Conservation (phyloP, 1,284 basidiomycete genomes). For the Cutaneotrichosporon sp. region DNA sequence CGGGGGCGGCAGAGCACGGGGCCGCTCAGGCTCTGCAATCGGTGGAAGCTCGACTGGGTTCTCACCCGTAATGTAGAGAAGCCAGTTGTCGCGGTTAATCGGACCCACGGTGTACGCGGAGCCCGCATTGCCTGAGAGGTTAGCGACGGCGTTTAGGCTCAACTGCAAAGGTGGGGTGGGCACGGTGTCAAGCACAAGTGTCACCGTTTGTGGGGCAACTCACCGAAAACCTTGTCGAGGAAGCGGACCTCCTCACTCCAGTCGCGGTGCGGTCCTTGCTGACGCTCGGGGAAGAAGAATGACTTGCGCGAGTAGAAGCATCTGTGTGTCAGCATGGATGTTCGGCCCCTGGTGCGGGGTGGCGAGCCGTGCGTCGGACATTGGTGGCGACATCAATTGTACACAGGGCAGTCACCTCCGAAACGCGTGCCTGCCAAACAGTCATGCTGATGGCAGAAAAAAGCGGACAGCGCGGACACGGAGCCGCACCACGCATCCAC, state of each 20-base stretch:
- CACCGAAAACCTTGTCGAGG: slow-evolving; percentile 67
- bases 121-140: slow-evolving; percentile 55
- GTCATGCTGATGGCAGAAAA: no score
- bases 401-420: not conserved
- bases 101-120: slow-evolving; percentile 96
- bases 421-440: no score
- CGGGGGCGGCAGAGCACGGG: slow-evolving; percentile 7
- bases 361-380: not conserved
- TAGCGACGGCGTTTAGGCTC: no score
- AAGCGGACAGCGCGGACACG: no score
- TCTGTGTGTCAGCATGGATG: slow-evolving; percentile 14
- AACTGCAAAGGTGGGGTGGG: no score
- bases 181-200: no score
- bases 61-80: slow-evolving; percentile 82
- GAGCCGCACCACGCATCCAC: no score
- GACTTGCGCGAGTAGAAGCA: slow-evolving; percentile 97
- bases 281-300: slow-evolving; percentile 99
- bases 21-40: not conserved
- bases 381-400: not conserved
- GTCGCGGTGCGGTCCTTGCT: slow-evolving; percentile 86
- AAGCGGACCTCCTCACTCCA: slow-evolving; percentile 92
- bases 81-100: slow-evolving; percentile 98
- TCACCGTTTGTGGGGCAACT: slow-evolving; percentile 16
- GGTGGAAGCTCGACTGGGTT: slow-evolving; percentile 19
- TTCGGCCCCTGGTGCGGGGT: not conserved